Evolutionary conservation across 1,284 basidiomycete genomes (phyloP), one percentile per base, ranked within the genome.

Genomic region (Gymnopus androsaceus): DNA sequence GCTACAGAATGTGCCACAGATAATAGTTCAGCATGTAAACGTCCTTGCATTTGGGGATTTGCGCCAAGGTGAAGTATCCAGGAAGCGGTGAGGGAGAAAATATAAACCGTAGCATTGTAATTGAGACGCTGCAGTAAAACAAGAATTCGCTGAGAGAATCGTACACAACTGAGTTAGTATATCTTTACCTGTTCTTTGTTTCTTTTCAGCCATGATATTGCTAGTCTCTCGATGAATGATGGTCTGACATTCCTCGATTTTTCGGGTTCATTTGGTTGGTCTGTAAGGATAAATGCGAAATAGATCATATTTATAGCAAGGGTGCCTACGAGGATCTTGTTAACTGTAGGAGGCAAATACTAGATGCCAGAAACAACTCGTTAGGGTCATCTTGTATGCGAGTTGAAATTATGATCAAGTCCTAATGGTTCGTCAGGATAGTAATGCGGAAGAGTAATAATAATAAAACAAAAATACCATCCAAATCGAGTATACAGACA

Each of bases 361-460:
- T 87, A 70, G 91, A 92, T 0, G 90, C 89, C 41, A 72, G 67
- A 60, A 92, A 88, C 4, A 92, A 77, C 62, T 89, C 85, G 58
- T 92, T 88, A 2, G 82, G 75, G 63, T 90, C 87, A 54, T 89
- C 78, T 44, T 88, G 79, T 37, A 92, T 86, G 9, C 0, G 90
- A 85, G 56, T 89, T 84, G 70, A 92, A 92, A 51, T 83, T 73
- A 63, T 92, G 92, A 61, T 85, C 87, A 63, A 92, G 92, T 0
- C 88, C 90, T 90, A 48, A 12, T 41, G 59, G 12, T 17, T 41
- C 11, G n/a, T 59, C n/a, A n/a, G n/a, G n/a, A n/a, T n/a, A n/a
- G n/a, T n/a, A n/a, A n/a, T n/a, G n/a, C n/a, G n/a, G n/a, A n/a
- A n/a, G n/a, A n/a, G n/a, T n/a, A n/a, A n/a, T n/a, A n/a, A n/a